Percentiles rank a stretch among this genome's conserved stretches.
phyloP scores from a whole-genome alignment of 495 filamentous ascomycete species.

The Pseudotulostoma volvatum region DNA sequence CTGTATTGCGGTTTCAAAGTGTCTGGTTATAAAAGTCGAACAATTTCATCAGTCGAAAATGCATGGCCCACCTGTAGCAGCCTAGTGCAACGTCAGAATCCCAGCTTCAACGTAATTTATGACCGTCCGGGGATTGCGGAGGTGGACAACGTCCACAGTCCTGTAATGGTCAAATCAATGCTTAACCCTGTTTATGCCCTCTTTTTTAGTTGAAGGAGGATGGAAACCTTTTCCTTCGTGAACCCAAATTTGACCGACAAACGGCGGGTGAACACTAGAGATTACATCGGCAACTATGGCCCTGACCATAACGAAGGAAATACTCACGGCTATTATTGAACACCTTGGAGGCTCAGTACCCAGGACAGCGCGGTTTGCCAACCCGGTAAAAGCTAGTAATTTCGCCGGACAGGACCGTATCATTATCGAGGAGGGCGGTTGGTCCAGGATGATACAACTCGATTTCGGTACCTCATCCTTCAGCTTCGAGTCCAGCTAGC shows the following conservation, averaged over 20 bases:
- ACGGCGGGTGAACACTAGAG: too few species aligned
- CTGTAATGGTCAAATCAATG: neutral
- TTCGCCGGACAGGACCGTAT: too few species aligned
- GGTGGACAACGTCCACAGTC: neutral
- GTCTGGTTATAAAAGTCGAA: neutral
- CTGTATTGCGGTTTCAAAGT: neutral
- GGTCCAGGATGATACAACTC: too few species aligned
- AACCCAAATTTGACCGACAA: neutral
- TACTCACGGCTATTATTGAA: too few species aligned
- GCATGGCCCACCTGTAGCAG: neutral
- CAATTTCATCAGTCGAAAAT: neutral
- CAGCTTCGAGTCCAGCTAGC: too few species aligned
- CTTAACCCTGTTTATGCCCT: neutral
- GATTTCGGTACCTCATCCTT: too few species aligned
- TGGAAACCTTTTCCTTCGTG: neutral
- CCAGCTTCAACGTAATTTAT: neutral
- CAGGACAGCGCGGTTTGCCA: too few species aligned
- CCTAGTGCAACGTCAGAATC: neutral
- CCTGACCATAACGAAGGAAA: too few species aligned
- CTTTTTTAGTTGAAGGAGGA: neutral
- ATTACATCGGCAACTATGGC: too few species aligned
- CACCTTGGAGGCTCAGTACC: too few species aligned
- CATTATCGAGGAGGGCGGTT: too few species aligned
- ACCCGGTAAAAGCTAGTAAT: too few species aligned
- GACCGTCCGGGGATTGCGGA: neutral